Conservation (phyloP, 768 basidiomycete species). For the Boletus coccyginus region DNA sequence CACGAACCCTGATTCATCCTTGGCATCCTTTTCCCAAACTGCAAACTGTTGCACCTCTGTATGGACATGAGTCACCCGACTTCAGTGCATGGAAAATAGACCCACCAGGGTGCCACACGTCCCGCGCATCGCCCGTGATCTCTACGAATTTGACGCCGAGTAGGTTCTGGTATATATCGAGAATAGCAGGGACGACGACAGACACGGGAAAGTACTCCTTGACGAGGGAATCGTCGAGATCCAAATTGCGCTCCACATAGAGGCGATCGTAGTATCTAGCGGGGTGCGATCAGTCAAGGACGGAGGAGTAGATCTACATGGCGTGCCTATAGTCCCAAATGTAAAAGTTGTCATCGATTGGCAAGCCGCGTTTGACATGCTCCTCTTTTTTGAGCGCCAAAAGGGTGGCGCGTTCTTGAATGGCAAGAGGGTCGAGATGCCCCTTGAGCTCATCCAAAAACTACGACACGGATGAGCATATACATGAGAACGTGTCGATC, state of each 20-base stretch:
- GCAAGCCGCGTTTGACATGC: conserved; percentile 53
- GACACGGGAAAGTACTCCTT: conserved; percentile 91
- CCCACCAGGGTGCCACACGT: conserved; percentile 80
- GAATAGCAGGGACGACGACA: conserved; percentile 77
- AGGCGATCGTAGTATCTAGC: conserved; percentile 33
- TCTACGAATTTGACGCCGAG: conserved; percentile 69
- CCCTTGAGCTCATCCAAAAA: conserved; percentile 76
- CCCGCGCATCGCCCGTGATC: conserved; percentile 50
- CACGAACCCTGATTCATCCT: conserved; percentile 67
- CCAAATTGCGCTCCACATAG: conserved; percentile 62
- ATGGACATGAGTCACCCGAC: not conserved
- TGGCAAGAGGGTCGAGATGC: conserved; percentile 71
- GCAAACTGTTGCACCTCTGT: conserved; percentile 79
- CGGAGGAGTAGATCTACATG: not conserved
- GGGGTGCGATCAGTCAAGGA: not conserved
- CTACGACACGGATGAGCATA: conserved; percentile 31
- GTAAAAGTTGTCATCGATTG: conserved; percentile 71
- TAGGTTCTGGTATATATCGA: conserved; percentile 80
- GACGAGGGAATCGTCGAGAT: conserved; percentile 72
- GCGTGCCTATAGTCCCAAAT: conserved; percentile 80
- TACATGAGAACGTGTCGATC: not conserved
- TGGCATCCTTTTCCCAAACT: conserved; percentile 80
- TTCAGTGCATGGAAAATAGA: conserved; percentile 3
- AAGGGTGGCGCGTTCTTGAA: conserved; percentile 63
- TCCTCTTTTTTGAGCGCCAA: conserved; percentile 76